Percentiles rank a stretch among this genome's conserved stretches.
Conservation (phyloP, 208 protist genomes). For the Trypanosoma platydactyli region DNA sequence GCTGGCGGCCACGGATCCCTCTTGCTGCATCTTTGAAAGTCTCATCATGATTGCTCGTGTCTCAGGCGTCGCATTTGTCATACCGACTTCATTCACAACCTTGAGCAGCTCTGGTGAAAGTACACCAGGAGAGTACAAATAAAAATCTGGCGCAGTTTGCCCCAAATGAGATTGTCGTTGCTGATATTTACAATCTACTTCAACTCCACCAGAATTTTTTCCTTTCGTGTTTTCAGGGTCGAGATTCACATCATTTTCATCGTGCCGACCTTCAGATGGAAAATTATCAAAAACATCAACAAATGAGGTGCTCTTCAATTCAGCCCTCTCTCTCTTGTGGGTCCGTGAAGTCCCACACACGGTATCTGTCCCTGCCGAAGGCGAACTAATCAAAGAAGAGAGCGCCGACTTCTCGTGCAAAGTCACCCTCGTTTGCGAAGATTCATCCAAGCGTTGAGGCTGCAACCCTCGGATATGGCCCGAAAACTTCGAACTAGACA, state of each 20-base stretch:
- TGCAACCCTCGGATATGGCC: not conserved
- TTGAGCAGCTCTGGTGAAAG: conserved; percentile 4
- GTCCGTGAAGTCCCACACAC: too few species aligned
- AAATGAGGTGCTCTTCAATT: too few species aligned
- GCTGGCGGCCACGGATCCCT: too few species aligned
- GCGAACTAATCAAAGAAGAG: not conserved
- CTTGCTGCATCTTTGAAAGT: conserved; percentile 5
- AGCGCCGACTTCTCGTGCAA: not conserved
- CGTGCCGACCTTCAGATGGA: not conserved
- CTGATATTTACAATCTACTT: not conserved
- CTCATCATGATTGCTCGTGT: conserved; percentile 3
- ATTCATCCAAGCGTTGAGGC: too few species aligned
- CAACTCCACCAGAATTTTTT: not conserved
- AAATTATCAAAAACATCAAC: too few species aligned
- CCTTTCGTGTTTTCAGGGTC: not conserved
- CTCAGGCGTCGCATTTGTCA: not conserved
- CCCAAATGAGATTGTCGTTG: not conserved
- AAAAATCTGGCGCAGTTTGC: not conserved
- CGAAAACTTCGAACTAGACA: not conserved
- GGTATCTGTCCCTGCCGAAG: too few species aligned
- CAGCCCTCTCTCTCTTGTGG: too few species aligned
- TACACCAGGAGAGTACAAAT: conserved; percentile 9
- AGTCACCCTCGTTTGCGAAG: too few species aligned
- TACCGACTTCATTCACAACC: conserved; percentile 17
- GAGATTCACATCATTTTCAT: not conserved